Evolutionary conservation across 306 rosid genomes (phyloP), one percentile per base, ranked within the genome.

Genomic region (Fagus crenata): DNA sequence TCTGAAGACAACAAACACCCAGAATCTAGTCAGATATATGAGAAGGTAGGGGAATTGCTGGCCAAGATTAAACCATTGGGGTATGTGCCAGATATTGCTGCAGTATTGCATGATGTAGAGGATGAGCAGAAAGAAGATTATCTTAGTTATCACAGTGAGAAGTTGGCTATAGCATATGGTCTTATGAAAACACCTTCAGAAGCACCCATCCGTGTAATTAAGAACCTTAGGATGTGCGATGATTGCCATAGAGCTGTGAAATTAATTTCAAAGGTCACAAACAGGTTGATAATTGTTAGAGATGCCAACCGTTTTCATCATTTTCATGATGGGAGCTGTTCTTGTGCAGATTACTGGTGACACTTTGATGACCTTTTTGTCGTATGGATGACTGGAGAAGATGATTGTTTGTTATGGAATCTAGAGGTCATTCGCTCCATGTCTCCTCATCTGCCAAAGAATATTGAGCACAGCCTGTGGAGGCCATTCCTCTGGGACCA

Each of bases 41-140:
- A 77, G 60, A 84, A 84, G 46, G 87, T 84, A 2, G 22, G 43
- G 28, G 85, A 77, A 31, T 73, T 84, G 83, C 71, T 84, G 80
- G 35, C 59, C 12, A 71, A 69, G 78, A 84, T 81, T 69, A 81
- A 78, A 63, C 80, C 76, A 41, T 61, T 80, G 61, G 87, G 87
- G 56, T 84, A 84, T 77, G 80, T 69, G 42, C 82, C 82, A 51
- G 67, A 79, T 79, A 72, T 79, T 72, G 75, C 67, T 61, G 33
- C 56, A 41, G 77, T 79, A 22, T 49, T 84, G 53, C 87, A 80
- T 72, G 87, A 76, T 49, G 84, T 80, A 63, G 87, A 84, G 63
- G 87, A 80, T 80, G 87, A 80, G 69, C 82, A 84, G 58, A 84
- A 76, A 68, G 87, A 80, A 73, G 72, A 73, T n/a, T 81, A 71